phyloP scores from a whole-genome alignment of 2,329 filamentous ascomycete genomes.

The Talaromyces sp. region DNA sequence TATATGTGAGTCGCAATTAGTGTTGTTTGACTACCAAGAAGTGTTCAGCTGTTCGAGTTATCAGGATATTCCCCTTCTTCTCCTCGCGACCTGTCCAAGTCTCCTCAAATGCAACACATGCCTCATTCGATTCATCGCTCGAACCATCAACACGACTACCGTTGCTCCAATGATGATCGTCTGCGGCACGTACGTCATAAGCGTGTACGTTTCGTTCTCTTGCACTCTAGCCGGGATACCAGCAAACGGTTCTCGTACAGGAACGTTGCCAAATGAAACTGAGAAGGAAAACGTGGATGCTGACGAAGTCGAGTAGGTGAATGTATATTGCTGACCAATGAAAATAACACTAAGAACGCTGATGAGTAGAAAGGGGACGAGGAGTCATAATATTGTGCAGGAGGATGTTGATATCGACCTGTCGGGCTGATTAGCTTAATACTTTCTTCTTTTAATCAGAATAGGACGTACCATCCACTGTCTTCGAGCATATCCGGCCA shows the following conservation, averaged over 20 bases:
- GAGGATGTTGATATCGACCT: constrained; percentile 19
- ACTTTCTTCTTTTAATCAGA: constrained; percentile 23
- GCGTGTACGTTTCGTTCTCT: neutral
- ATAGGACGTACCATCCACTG: constrained; percentile 62
- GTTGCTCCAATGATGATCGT: constrained; percentile 33
- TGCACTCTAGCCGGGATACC: neutral
- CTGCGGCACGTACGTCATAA: constrained; percentile 30
- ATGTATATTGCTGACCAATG: constrained; percentile 17
- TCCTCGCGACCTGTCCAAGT: neutral
- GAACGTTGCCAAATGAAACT: constrained; percentile 3
- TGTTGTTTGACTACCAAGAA: neutral
- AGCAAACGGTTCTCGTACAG: neutral
- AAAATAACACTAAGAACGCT: constrained; percentile 29
- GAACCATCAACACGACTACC: constrained; percentile 29
- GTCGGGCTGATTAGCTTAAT: constrained; percentile 25
- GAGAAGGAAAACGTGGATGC: constrained; percentile 24
- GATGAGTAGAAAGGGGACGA: constrained; percentile 37
- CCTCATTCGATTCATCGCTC: constrained; percentile 17
- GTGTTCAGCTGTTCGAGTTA: neutral
- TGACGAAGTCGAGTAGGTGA: constrained; percentile 24
- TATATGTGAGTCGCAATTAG: neutral
- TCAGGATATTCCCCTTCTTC: neutral
- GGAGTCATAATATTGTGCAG: constrained; percentile 42
- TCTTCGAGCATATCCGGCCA: constrained; percentile 74
- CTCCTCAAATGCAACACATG: neutral